Evolutionary conservation across 2,329 filamentous ascomycete species (phyloP).

Genomic region (Cytospora piceicola): DNA sequence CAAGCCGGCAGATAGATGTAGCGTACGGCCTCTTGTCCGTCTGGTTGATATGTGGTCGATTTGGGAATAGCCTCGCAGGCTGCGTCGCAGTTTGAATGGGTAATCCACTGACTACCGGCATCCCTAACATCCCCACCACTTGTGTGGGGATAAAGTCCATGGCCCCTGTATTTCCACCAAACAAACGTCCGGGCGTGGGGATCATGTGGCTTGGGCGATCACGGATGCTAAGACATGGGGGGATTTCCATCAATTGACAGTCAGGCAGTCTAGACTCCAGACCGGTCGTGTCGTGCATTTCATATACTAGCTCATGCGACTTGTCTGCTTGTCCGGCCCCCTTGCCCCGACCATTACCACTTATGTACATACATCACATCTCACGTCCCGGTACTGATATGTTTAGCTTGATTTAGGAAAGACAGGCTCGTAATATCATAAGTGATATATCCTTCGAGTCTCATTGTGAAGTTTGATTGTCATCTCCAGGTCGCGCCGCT

Average conservation of each 20-base stretch:
- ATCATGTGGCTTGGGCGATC: slow-evolving; percentile 1
- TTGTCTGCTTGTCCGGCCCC: too few species aligned
- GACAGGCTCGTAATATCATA: too few species aligned
- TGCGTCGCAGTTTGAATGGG: slow-evolving; percentile 12
- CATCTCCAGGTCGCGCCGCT: too few species aligned
- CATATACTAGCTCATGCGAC: too few species aligned
- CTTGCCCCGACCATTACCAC: too few species aligned
- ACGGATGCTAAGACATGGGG: neutral
- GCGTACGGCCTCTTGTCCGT: neutral
- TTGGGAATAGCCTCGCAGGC: slow-evolving; percentile 16
- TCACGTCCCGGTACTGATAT: too few species aligned
- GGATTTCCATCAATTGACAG: slow-evolving; percentile 4
- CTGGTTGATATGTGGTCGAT: neutral
- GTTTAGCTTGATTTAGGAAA: too few species aligned
- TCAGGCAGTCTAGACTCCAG: neutral
- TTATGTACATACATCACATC: too few species aligned
- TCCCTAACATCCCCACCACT: slow-evolving; percentile 1
- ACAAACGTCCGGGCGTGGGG: slow-evolving; percentile 6
- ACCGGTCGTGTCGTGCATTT: neutral
- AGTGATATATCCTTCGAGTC: too few species aligned
- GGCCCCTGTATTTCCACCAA: slow-evolving; percentile 23
- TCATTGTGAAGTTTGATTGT: too few species aligned
- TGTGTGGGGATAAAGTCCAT: slow-evolving; percentile 1
- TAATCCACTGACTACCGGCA: neutral
- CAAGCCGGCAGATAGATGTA: neutral